Percentiles rank a stretch among this genome's conserved stretches.
Conservation (phyloP, 1,284 basidiomycete species). For the Kalmanozyma brasiliensis region DNA sequence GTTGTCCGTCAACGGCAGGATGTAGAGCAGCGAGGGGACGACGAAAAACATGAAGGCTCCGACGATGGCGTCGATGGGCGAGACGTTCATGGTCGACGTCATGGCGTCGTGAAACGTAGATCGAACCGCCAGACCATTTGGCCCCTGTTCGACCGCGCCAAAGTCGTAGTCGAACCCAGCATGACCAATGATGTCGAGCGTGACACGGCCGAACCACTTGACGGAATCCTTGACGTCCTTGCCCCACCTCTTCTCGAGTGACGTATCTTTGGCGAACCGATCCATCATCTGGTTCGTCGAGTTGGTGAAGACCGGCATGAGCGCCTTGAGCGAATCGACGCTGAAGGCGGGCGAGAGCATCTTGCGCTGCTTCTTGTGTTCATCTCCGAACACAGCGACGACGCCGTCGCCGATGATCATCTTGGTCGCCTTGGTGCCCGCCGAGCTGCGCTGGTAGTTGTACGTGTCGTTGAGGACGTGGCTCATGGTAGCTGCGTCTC, state of each 20-base stretch:
- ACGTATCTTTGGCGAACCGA: slow-evolving; percentile 30
- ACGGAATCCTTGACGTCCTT: slow-evolving; percentile 29
- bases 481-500: slow-evolving; percentile 45
- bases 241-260: slow-evolving; percentile 37
- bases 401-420: slow-evolving; percentile 48
- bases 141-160: slow-evolving; percentile 47
- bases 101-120: slow-evolving; percentile 48
- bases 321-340: slow-evolving; percentile 32
- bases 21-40: slow-evolving; percentile 43
- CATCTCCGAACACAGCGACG: slow-evolving; percentile 43
- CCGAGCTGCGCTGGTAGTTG: slow-evolving; percentile 31
- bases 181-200: slow-evolving; percentile 50
- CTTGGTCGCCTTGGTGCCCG: slow-evolving; percentile 48
- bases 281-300: slow-evolving; percentile 46
- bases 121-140: slow-evolving; percentile 42
- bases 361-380: slow-evolving; percentile 42
- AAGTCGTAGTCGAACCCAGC: slow-evolving; percentile 55
- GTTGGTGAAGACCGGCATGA: slow-evolving; percentile 40
- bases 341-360: slow-evolving; percentile 46
- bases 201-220: slow-evolving; percentile 48
- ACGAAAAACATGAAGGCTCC: slow-evolving; percentile 52
- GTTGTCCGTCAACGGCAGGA: slow-evolving; percentile 45
- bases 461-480: slow-evolving; percentile 44
- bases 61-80: slow-evolving; percentile 38
- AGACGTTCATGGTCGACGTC: slow-evolving; percentile 49